Evolutionary conservation across 2,329 filamentous ascomycete species (phyloP), one percentile per base, ranked within the genome.

Genomic region (Neospermospora avenae): DNA sequence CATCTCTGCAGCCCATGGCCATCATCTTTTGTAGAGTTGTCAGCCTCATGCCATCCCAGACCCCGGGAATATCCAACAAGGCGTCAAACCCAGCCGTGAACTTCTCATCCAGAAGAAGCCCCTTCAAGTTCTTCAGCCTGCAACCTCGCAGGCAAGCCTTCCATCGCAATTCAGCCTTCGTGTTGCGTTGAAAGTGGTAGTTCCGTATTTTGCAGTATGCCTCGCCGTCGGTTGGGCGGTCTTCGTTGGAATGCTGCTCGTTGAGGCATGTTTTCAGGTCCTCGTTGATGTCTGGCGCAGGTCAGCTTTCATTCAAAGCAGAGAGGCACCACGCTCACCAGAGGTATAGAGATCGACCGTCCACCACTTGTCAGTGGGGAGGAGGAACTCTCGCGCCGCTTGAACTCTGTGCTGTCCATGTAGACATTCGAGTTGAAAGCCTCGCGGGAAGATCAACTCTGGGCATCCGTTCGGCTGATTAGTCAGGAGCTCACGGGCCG

Each of bases 41-140:
- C 4, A 65, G 34, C 58, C n/a, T 63, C 60, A 65, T 65, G 16
- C 58, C 45, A 22, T 54, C 28, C 60, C 45, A 63, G 35, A 65
- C 45, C 11, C 63, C 61, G 8, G 55, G 55, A 48, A 65, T 61
- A 44, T 61, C 60, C 16, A 65, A 37, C 11, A 65, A 39, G 20
- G 35, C 46, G 48, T 65, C 55, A 54, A 65, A 65, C 24, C 49
- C 60, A 16, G 44, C 55, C 4, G 49, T 58, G 5, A 65, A 22
- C 42, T 53, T 41, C 37, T 58, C 35, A 52, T 64, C 35, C 37
- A 28, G n/a, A 13, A 49, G 22, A 49, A 49, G 45, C 31, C 28
- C 45, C 45, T 49, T 49, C 22, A 49, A 10, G 22, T 49, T 49
- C 45, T 49, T 49, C 22, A 49, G 45, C 45, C 10, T 49, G 31